phyloP scores from a whole-genome alignment of 2,329 filamentous ascomycete genomes.

The Hymenoscyphus repandus region DNA sequence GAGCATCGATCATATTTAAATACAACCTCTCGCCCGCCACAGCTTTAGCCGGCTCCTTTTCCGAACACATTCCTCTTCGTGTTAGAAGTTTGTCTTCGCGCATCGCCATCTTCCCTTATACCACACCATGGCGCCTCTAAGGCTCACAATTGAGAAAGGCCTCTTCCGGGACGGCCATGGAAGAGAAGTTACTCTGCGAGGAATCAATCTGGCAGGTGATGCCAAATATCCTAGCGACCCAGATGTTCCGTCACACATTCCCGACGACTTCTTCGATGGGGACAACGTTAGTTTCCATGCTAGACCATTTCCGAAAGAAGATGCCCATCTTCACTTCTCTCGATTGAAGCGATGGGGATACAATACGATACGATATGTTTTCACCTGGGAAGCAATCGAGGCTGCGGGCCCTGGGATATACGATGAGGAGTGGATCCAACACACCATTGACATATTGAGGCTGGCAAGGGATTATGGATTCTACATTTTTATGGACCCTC shows the following conservation, averaged over 20 bases:
- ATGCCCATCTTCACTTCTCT: conserved; percentile 82
- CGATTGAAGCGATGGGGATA: conserved; percentile 85
- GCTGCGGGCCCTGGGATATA: conserved; percentile 85
- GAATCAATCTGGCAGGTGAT: conserved; percentile 90
- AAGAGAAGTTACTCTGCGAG: conserved; percentile 81
- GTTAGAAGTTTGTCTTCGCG: no score
- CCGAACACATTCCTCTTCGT: no score
- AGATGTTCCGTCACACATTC: conserved; percentile 72
- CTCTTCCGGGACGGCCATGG: conserved; percentile 77
- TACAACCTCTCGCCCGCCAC: no score
- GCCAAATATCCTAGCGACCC: conserved; percentile 83
- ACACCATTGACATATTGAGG: conserved; percentile 80
- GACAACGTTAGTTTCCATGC: conserved; percentile 86
- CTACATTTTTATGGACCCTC: conserved; percentile 97
- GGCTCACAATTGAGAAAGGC: conserved; percentile 77
- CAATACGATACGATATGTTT: conserved; percentile 94
- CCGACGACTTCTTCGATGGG: conserved; percentile 81
- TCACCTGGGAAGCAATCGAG: conserved; percentile 99
- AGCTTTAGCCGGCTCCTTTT: no score
- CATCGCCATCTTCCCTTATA: no score
- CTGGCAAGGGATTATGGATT: conserved; percentile 87
- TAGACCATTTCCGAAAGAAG: conserved; percentile 75
- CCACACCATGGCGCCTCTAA: conserved; percentile 62
- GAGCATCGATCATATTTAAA: no score
- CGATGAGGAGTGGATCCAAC: conserved; percentile 88